Base-by-base conservation (phyloP, 73 alveolate genomes). In the Paramecium biaurelia region DNA sequence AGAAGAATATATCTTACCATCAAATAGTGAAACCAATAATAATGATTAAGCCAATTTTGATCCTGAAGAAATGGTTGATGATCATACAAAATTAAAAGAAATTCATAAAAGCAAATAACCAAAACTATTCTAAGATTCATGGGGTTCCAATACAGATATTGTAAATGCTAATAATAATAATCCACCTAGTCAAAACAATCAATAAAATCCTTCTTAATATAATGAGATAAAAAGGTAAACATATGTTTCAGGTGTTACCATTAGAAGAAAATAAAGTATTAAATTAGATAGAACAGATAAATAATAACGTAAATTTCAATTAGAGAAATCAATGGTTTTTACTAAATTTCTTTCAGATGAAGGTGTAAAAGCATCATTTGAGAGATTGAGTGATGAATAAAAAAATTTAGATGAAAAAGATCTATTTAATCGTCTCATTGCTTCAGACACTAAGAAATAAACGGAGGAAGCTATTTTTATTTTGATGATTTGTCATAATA, bases 1-100 rank as follows among this genome's bases (percentile, higher is more conserved):
- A 45, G 90, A 79, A 47, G 90, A 79, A 21, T 21, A 47, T 2
- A 12, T 47, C 14, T 7, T 9, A 1, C 59, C 59, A 2, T 21
- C 56, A 4, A 38, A 45, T 41, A 24, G 49, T 14, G 90, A 79
- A 20, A 79, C 90, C 15, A 79, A 42, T 45, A 43, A 79, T 20
- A 32, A 79, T 20, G 90, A 79, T 21, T 32, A 79, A 79, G 74
- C 74, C n/a, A 79, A 79, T 79, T n/a, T 79, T 20, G 56, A 79
- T n/a, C 90, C 90, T 37, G 49, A 79, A 24, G 90, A 79, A 21
- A 79, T 79, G 32, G 49, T 30, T 20, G 90, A 79, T 43, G 90
- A 79, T 3, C n/a, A 79, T 79, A 14, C 90, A 21, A 21, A 47
- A 79, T 20, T 43, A 24, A 24, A 79, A 47, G 90, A 79, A 5